phyloP scores from a whole-genome alignment of 768 basidiomycete species.

The Russula virescens region DNA sequence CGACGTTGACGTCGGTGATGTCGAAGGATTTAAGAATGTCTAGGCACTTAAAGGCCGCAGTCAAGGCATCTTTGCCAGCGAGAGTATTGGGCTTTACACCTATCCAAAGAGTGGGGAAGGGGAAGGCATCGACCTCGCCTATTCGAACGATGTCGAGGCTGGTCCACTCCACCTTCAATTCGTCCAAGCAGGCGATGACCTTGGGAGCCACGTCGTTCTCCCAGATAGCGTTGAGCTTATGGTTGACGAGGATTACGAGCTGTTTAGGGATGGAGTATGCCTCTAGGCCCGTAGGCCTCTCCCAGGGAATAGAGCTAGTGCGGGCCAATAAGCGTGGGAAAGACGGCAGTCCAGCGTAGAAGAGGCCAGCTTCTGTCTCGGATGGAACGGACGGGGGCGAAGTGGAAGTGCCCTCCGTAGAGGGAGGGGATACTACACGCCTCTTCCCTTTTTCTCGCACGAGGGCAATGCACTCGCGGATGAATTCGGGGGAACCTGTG shows the following conservation, averaged over 20 bases:
- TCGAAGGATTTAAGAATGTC: not conserved
- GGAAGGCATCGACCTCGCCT: too few relatives aligned
- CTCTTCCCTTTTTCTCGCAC: too few relatives aligned
- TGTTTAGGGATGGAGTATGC: not conserved
- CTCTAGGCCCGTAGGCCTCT: not conserved
- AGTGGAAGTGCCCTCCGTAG: too few relatives aligned
- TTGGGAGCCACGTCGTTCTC: not conserved
- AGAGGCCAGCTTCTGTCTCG: not conserved
- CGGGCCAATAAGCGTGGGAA: not conserved
- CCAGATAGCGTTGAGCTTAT: not conserved
- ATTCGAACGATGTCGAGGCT: not conserved
- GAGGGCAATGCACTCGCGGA: too few relatives aligned
- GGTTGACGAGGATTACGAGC: not conserved
- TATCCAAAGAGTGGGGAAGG: not conserved
- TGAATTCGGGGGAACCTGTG: too few relatives aligned
- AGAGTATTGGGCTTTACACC: not conserved
- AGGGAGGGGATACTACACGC: too few relatives aligned
- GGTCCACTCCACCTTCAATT: not conserved
- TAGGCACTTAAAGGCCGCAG: not conserved
- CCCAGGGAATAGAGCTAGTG: not conserved
- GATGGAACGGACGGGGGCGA: not conserved
- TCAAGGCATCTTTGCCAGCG: too few relatives aligned
- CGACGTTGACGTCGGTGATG: not conserved
- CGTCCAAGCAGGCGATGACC: not conserved
- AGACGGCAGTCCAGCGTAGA: not conserved